Base-by-base conservation (phyloP, 2,329 filamentous ascomycete genomes). In the Mariannaea sp. region DNA sequence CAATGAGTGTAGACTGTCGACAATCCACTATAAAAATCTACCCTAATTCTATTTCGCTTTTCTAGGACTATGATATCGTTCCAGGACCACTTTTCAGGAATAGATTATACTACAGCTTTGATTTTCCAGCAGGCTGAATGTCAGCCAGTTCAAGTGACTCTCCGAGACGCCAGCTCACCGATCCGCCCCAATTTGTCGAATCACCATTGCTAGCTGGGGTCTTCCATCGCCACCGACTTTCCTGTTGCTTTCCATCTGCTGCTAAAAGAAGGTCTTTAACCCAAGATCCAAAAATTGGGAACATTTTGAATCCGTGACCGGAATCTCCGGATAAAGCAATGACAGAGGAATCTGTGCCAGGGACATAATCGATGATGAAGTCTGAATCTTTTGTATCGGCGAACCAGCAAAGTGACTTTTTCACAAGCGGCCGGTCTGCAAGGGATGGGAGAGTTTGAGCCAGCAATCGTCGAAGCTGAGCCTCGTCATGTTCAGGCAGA, bases 261-360 rank as follows among this genome's bases (percentile, higher is more conserved):
- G 73, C 68, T 17, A 74, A 70, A 0, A 85, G 44, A 5, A 85
- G 59, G 9, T 76, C 71, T 36, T 68, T 71, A 2, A 84, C 76
- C 75, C 80, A 85, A n/a, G 70, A 65, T 0, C 83, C 82, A n/a
- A 83, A 71, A 19, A 84, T 76, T 0, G 82, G 83, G 41, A 86
- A 77, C 77, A 86, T 82, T 68, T 86, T 86, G 66, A 85, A 86
- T 0, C 78, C 81, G 61, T 86, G 83, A 0, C 82, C 83, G 1
- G 82, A 86, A 60, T 86, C 83, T 0, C 83, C 83, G 0, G 80
- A 77, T 1, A 80, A 57, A 0, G 84, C 63, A 2, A 86, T 66
- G 2, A 85, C 71, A 0, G 62, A 59, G 1, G 74, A 77, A 2
- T 70, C 68, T 1, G 74, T 80, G 1, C 71, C 66, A 0, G 83